These are phyloP conservation scores for Spergularia azorica DNA, from an alignment of 179 eudicot genomes.

Conservation along the genomic window DNA sequence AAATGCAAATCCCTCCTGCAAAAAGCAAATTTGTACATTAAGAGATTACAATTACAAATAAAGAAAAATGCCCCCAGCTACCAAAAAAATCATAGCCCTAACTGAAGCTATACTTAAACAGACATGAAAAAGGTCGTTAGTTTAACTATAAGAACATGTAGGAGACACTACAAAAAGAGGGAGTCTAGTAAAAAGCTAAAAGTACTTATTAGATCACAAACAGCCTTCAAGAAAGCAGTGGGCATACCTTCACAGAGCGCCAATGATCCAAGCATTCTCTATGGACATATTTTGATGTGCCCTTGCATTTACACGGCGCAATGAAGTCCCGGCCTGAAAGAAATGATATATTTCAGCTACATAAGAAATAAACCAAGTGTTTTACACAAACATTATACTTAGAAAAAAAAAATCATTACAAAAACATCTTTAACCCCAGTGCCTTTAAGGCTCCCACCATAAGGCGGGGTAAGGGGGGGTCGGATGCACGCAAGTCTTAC, in stretches of 20 bases:
- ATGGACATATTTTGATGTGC: conserved; percentile 92
- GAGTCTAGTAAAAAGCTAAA: neutral
- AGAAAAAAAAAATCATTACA: no score
- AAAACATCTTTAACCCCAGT: no score
- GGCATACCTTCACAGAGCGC: conserved; percentile 85
- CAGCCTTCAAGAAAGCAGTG: neutral
- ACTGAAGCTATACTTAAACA: neutral
- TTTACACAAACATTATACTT: no score
- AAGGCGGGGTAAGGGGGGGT: no score
- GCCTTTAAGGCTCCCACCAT: no score
- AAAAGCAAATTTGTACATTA: conserved; percentile 15
- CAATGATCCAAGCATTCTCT: conserved; percentile 96
- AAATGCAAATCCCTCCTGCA: conserved; percentile 99
- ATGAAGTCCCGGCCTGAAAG: conserved; percentile 88
- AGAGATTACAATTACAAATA: neutral
- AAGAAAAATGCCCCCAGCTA: neutral
- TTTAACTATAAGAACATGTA: neutral
- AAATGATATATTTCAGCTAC: conserved; percentile 1
- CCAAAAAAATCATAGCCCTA: neutral
- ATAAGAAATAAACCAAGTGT: neutral
- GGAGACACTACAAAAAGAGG: neutral
- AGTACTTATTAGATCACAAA: neutral
- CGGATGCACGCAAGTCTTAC: no score
- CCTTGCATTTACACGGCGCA: conserved; percentile 99
- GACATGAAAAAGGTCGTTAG: neutral